Percentiles rank a stretch among this genome's conserved stretches.
Conservation (phyloP, 2,329 filamentous ascomycete species). For the Colletotrichum salicis region DNA sequence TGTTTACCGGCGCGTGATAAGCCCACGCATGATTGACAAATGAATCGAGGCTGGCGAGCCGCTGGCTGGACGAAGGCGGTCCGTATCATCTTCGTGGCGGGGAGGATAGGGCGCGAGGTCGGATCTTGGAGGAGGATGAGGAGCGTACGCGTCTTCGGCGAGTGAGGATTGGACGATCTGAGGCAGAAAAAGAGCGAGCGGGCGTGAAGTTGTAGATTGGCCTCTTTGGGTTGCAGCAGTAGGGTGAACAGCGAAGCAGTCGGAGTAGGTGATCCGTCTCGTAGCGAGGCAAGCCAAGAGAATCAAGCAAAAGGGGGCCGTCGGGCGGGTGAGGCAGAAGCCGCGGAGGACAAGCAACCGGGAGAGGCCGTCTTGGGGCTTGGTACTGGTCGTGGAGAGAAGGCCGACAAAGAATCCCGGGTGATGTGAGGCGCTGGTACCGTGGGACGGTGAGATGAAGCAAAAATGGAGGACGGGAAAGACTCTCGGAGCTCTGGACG, state of each 20-base stretch:
- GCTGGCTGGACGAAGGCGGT: conserved; percentile 42
- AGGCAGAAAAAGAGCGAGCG: conserved; percentile 1
- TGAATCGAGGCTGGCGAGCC: conserved; percentile 42
- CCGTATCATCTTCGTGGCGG: conserved; percentile 48
- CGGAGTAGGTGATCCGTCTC: neutral
- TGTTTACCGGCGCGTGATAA: conserved; percentile 39
- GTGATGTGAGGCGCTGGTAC: conserved; percentile 12
- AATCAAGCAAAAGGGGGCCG: conserved; percentile 24
- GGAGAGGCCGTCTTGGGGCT: conserved; percentile 22
- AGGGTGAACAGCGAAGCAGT: conserved; percentile 8
- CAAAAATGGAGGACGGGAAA: neutral
- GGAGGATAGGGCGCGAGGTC: neutral
- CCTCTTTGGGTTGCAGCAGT: conserved; percentile 15
- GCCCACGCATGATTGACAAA: conserved; percentile 58
- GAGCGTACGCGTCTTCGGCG: conserved; percentile 9
- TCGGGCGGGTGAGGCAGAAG: conserved; percentile 16
- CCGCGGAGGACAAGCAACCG: conserved; percentile 8
- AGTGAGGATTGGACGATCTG: conserved; percentile 9
- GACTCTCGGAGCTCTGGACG: conserved; percentile 11
- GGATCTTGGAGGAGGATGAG: neutral
- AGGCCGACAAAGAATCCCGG: neutral
- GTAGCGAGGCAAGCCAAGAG: conserved; percentile 26
- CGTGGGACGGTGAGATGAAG: conserved; percentile 11
- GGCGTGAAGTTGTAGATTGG: conserved; percentile 11
- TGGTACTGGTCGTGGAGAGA: conserved; percentile 1